These are phyloP conservation scores for Lignosus rhinocerotis DNA, from an alignment of 1,284 basidiomycete genomes.

Conservation along the genomic window DNA sequence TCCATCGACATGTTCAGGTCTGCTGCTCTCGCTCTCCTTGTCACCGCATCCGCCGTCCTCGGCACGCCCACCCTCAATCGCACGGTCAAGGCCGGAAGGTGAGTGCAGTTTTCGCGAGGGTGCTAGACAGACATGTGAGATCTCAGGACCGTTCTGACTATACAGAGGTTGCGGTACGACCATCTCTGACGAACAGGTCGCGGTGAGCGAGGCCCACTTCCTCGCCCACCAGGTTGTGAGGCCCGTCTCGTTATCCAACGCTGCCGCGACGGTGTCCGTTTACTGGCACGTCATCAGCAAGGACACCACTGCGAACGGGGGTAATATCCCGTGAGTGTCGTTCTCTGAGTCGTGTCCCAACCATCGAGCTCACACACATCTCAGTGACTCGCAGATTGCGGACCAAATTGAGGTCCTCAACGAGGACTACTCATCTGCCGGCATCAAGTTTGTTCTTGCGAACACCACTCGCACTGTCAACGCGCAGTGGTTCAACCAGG, in stretches of 20 bases:
- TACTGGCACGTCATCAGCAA: conserved; percentile 51
- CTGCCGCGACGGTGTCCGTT: conserved; percentile 36
- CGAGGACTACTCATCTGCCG: conserved; percentile 41
- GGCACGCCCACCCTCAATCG: neutral
- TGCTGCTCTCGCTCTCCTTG: conserved; percentile 11
- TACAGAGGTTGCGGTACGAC: conserved; percentile 39
- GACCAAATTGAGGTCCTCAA: conserved; percentile 49
- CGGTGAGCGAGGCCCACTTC: conserved; percentile 45
- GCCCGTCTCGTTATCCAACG: conserved; percentile 30
- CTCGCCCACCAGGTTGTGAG: conserved; percentile 38
- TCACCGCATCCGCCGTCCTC: conserved; percentile 11
- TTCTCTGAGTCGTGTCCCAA: neutral
- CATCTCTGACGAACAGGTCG: conserved; percentile 38
- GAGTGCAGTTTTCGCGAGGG: no score
- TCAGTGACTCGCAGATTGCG: conserved; percentile 39
- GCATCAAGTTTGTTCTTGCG: conserved; percentile 47
- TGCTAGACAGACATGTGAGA: no score
- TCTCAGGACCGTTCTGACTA: neutral
- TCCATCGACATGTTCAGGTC: conserved; percentile 17
- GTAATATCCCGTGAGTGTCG: conserved; percentile 43
- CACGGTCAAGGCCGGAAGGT: no score
- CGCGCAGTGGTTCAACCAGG: conserved; percentile 48
- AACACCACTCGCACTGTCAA: conserved; percentile 47
- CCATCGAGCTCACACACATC: conserved; percentile 11
- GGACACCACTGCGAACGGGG: conserved; percentile 40